phyloP scores from a whole-genome alignment of 371 early-diverging fungal genomes.

The Rhizopus arrhizus region DNA sequence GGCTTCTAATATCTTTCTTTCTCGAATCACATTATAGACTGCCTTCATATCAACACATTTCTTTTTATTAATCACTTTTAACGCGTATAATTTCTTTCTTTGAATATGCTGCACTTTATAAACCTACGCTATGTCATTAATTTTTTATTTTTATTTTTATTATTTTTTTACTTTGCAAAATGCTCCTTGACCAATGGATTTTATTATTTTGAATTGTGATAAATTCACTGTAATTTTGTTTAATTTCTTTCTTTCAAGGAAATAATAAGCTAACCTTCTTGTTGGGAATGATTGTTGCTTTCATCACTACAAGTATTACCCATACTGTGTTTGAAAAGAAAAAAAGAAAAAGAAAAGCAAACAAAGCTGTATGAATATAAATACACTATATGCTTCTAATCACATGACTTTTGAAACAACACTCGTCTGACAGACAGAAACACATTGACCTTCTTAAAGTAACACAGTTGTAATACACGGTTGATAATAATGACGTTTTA shows the following conservation, averaged over 20 bases:
- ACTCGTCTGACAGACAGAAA: not conserved
- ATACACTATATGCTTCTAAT: not conserved
- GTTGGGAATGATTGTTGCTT: not conserved
- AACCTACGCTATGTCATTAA: conserved; percentile 41
- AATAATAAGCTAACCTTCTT: conserved; percentile 8
- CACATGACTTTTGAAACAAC: conserved; percentile 19
- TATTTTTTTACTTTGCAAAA: conserved; percentile 65
- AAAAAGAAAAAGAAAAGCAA: conserved; percentile 7
- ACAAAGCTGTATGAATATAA: conserved; percentile 2
- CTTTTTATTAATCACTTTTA: conserved; percentile 76
- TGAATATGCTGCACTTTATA: conserved; percentile 66
- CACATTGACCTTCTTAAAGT: not conserved
- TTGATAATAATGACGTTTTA: conserved; percentile 4
- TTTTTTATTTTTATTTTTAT: not conserved
- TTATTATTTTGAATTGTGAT: conserved; percentile 57
- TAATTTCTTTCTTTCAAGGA: not conserved
- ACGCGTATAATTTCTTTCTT: conserved; percentile 63
- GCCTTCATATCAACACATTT: conserved; percentile 70
- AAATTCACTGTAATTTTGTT: conserved; percentile 42
- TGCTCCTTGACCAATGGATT: conserved; percentile 64
- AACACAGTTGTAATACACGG: not conserved
- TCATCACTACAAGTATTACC: conserved; percentile 29
- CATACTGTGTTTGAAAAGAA: conserved; percentile 11
- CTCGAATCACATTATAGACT: conserved; percentile 69
- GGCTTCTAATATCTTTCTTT: conserved; percentile 72